These are phyloP conservation scores for Exophiala phaeomuriformis DNA, from an alignment of 2,329 filamentous ascomycete species.

Conservation along the genomic window DNA sequence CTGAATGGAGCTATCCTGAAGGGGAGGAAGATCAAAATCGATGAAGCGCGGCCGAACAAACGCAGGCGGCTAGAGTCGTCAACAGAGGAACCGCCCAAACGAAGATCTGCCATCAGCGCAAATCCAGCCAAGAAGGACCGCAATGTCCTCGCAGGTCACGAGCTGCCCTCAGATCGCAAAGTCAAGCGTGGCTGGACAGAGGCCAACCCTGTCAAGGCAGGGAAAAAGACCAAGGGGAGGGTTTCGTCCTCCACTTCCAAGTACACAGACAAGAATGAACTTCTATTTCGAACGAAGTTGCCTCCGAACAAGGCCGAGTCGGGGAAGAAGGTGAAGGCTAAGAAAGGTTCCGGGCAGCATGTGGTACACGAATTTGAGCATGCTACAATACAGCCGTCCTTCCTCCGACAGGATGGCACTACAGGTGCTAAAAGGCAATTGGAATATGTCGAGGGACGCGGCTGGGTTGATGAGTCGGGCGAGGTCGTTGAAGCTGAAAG, in stretches of 20 bases:
- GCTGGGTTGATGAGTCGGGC: slow-evolving; percentile 78
- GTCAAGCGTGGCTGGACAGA: slow-evolving; percentile 89
- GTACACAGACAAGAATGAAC: slow-evolving; percentile 72
- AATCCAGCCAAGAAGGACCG: slow-evolving; percentile 44
- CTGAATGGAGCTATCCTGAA: slow-evolving; percentile 79
- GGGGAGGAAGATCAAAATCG: slow-evolving; percentile 75
- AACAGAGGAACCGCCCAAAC: slow-evolving; percentile 29
- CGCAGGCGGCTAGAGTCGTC: slow-evolving; percentile 37
- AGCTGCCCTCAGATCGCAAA: slow-evolving; percentile 65
- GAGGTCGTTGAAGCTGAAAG: slow-evolving; percentile 57
- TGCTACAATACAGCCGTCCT: slow-evolving; percentile 72
- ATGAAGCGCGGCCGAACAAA: slow-evolving; percentile 66
- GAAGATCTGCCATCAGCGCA: slow-evolving; percentile 27
- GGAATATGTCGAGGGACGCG: slow-evolving; percentile 73
- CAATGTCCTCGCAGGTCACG: slow-evolving; percentile 53
- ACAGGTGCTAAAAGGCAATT: slow-evolving; percentile 44
- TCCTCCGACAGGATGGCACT: slow-evolving; percentile 56
- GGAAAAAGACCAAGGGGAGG: slow-evolving; percentile 41
- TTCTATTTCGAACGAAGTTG: slow-evolving; percentile 74
- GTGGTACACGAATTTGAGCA: slow-evolving; percentile 86
- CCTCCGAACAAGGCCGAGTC: slow-evolving; percentile 47
- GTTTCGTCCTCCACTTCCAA: slow-evolving; percentile 60
- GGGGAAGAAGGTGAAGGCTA: slow-evolving; percentile 39
- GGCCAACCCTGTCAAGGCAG: slow-evolving; percentile 44
- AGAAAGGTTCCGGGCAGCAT: slow-evolving; percentile 57